Base-by-base conservation (phyloP, 768 basidiomycete genomes). In the Suillus spraguei region DNA sequence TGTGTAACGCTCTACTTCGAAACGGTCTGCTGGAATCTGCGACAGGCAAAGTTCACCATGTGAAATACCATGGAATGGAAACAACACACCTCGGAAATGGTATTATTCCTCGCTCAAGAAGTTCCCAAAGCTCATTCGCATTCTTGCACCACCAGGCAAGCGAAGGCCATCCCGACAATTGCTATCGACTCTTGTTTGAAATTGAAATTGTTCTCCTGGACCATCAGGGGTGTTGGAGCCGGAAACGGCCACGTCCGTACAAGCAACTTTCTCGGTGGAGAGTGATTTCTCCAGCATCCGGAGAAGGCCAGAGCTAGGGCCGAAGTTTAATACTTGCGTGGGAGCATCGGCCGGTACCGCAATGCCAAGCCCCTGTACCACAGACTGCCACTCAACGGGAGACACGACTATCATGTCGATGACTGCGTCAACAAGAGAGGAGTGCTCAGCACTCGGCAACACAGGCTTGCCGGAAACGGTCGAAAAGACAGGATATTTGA, bases 161-260 rank as follows among this genome's bases (percentile, higher is more conserved):
- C 76, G 83, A 47, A 85, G 79, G 88, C 86, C 88, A 91, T 90
- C 10, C 90, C 91, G 55, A 91, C 77, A 62, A 91, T 84, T 0
- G 90, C 91, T 55, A 92, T 84, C 4, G 85, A 81, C 53, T 85
- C 81, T 65, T 81, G 80, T 46, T 77, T 77, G 36, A 17, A 36
- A 22, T 77, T 77, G 36, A 17, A 36, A 22, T 20, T 20, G 5
- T 44, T 28, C 14, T 8, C 47, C 33, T 17, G 41, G n/a, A 24
- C 4, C 11, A 20, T 32, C 60, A 6, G 63, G 61, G 24, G 44
- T 59, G 10, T 46, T 16, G 9, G 59, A 41, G 38, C 14, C 16
- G 11, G 63, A 56, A n/a, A 55, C 66, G 11, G 66, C 58, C 11
- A 66, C 68, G 39, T 72, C 69, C 20, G 60, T 28, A 50, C 66